These are phyloP conservation scores for Trichoderma sp. DNA, from an alignment of 2,329 filamentous ascomycete species.

Conservation along the genomic window DNA sequence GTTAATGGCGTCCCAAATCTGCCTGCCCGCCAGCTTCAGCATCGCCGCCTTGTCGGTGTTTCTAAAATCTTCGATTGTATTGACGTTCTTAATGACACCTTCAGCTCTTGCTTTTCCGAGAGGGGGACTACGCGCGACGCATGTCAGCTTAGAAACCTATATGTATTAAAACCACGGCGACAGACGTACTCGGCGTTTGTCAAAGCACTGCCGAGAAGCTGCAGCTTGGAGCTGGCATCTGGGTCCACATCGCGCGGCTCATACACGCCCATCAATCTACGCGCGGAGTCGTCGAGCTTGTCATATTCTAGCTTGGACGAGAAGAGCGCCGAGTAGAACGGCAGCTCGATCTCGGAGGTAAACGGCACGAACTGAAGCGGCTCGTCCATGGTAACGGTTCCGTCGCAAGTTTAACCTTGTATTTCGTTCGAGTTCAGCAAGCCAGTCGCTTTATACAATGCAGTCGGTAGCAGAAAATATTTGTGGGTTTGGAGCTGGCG, in stretches of 20 bases:
- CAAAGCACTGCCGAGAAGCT: slow-evolving; percentile 84
- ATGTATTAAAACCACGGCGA: slow-evolving; percentile 30
- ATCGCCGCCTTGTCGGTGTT: slow-evolving; percentile 78
- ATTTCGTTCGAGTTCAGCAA: slow-evolving; percentile 2
- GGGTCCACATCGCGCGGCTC: slow-evolving; percentile 77
- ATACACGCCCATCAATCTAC: slow-evolving; percentile 84
- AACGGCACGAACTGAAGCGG: slow-evolving; percentile 79
- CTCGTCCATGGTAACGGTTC: slow-evolving; percentile 51
- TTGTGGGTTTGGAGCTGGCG: not conserved
- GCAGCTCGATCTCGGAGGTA: slow-evolving; percentile 90
- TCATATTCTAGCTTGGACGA: slow-evolving; percentile 94
- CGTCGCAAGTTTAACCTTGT: not conserved
- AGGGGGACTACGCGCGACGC: slow-evolving; percentile 59
- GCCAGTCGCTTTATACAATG: not conserved
- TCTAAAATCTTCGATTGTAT: slow-evolving; percentile 92
- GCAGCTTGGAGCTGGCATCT: slow-evolving; percentile 82
- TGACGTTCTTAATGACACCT: slow-evolving; percentile 93
- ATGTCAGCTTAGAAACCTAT: slow-evolving; percentile 38
- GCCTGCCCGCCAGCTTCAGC: slow-evolving; percentile 76
- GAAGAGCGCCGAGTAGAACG: slow-evolving; percentile 93
- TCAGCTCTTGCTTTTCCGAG: slow-evolving; percentile 78
- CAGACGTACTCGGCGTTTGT: slow-evolving; percentile 75
- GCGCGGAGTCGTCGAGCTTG: slow-evolving; percentile 91
- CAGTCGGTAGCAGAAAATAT: not conserved
- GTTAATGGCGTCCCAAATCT: slow-evolving; percentile 97